phyloP scores from a whole-genome alignment of 176 grass and related monocot species.

The Lolium multiflorum region DNA sequence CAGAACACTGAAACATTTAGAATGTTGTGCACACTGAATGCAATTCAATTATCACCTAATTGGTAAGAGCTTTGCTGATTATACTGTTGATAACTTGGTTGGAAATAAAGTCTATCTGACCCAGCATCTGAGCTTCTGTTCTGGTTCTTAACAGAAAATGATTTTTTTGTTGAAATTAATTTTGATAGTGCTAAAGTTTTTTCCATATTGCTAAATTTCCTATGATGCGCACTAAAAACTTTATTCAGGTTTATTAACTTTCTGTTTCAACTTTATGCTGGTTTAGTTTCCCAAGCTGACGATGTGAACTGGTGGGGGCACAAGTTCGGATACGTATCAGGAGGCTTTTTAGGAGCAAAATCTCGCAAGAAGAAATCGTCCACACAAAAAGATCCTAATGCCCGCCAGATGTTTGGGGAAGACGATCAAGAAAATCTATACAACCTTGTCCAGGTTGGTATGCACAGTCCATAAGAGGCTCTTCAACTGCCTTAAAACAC shows the following conservation, averaged over 20 bases:
- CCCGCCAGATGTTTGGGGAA: slow-evolving; percentile 79
- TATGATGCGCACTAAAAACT: neutral
- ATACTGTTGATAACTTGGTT: neutral
- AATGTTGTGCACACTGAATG: neutral
- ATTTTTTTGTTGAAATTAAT: neutral
- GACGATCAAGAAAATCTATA: slow-evolving; percentile 98
- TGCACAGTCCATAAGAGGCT: neutral
- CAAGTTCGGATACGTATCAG: slow-evolving; percentile 77
- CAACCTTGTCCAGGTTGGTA: slow-evolving; percentile 96
- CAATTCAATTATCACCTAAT: neutral
- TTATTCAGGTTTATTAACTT: slow-evolving; percentile 27
- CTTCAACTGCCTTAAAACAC: neutral
- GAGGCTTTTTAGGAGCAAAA: slow-evolving; percentile 85
- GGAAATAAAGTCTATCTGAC: neutral
- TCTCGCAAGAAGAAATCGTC: slow-evolving; percentile 53
- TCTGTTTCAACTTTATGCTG: slow-evolving; percentile 16
- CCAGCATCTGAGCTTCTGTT: neutral
- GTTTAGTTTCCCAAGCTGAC: slow-evolving; percentile 61
- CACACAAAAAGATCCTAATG: slow-evolving; percentile 45
- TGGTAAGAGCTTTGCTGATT: neutral
- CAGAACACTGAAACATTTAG: neutral
- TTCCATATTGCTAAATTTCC: neutral
- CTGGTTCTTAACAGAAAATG: neutral
- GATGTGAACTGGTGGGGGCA: slow-evolving; percentile 93
- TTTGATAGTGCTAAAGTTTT: neutral